Conservation (phyloP, 202 grass and related monocot genomes). For the Panicum virgatum region DNA sequence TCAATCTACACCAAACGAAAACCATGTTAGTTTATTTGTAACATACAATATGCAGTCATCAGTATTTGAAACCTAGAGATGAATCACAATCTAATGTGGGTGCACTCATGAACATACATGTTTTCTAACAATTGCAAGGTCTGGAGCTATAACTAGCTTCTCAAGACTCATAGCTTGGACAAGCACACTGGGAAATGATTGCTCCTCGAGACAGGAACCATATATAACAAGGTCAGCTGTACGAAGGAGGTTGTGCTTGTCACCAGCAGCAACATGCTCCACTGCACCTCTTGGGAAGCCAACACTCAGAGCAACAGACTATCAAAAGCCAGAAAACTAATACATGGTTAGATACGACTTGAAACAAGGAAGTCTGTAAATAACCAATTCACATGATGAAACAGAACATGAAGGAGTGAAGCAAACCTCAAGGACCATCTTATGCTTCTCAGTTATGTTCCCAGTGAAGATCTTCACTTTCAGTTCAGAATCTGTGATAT, state of each 20-base stretch:
- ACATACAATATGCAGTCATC: conserved; percentile 30
- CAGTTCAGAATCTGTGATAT: conserved; percentile 56
- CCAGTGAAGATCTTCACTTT: conserved; percentile 71
- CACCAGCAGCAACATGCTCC: conserved; percentile 61
- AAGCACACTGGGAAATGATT: conserved; percentile 75
- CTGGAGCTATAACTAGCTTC: conserved; percentile 92
- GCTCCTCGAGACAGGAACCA: conserved; percentile 87
- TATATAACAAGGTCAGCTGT: conserved; percentile 83
- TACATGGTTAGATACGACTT: conserved; percentile 41
- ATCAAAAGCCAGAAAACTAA: conserved; percentile 33
- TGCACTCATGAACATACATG: conserved; percentile 56
- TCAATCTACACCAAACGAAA: conserved; percentile 68
- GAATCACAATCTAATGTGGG: conserved; percentile 29
- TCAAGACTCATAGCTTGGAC: conserved; percentile 81
- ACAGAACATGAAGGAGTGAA: conserved; percentile 6
- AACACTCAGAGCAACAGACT: conserved; percentile 63
- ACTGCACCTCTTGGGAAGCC: conserved; percentile 71
- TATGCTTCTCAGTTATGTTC: conserved; percentile 60
- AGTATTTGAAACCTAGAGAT: conserved; percentile 17
- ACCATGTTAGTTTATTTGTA: conserved; percentile 33
- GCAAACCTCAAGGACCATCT: conserved; percentile 66
- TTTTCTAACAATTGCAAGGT: conserved; percentile 77
- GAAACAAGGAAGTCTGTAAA: conserved; percentile 7
- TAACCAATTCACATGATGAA: conserved; percentile 30
- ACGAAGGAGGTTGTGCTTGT: conserved; percentile 54